phyloP scores from a whole-genome alignment of 2,329 filamentous ascomycete species.

The Lachnellula arida region DNA sequence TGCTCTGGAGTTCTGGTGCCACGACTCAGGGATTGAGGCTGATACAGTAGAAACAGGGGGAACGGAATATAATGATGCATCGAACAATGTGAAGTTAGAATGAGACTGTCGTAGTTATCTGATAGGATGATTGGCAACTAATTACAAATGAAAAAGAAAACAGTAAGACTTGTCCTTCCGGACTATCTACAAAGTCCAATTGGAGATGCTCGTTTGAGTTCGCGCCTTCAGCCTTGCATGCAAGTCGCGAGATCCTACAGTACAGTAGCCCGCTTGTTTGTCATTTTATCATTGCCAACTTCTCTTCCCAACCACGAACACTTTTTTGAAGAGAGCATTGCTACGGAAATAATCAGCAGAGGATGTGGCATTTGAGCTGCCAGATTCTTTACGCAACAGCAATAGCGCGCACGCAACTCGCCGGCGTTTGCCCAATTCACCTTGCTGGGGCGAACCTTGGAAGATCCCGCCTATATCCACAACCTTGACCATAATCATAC shows the following conservation, averaged over 20 bases:
- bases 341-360: slow-evolving; percentile 16
- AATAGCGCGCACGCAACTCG: no score
- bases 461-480: slow-evolving; percentile 24
- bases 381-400: background rate
- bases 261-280: slow-evolving; percentile 27
- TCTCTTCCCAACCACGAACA: slow-evolving; percentile 15
- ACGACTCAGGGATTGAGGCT: slow-evolving; percentile 6
- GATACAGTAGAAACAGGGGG: background rate
- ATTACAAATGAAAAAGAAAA: slow-evolving; percentile 9
- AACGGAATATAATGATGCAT: background rate
- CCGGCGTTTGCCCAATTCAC: no score
- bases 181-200: background rate
- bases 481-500: slow-evolving; percentile 28
- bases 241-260: slow-evolving; percentile 28
- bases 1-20: background rate
- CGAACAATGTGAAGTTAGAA: background rate
- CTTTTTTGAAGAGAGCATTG: slow-evolving; percentile 17
- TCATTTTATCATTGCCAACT: slow-evolving; percentile 28
- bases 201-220: slow-evolving; percentile 1
- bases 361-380: slow-evolving; percentile 17
- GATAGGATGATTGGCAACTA: slow-evolving; percentile 4
- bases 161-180: slow-evolving; percentile 5
- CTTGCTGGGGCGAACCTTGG: background rate
- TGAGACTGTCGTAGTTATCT: slow-evolving; percentile 1
- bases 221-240: slow-evolving; percentile 27